A percentile compares a stretch with the other conserved stretches of the same genome.
Evolutionary conservation across 129 eudicot genomes (phyloP).

Genomic region (Rutidosis leptorrhynchoides): DNA sequence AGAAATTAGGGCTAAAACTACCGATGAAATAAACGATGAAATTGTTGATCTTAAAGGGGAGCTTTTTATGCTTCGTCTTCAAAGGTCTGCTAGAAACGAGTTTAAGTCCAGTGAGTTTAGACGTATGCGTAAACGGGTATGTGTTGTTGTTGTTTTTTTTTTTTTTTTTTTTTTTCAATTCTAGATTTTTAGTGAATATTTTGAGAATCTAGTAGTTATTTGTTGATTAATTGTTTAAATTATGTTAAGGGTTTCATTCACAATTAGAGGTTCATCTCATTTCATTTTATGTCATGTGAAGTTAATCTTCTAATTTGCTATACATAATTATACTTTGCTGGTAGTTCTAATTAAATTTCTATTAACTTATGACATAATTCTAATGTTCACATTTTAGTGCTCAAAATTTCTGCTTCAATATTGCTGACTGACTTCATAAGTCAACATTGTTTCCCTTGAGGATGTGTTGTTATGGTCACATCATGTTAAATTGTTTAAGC

Average conservation of each 20-base stretch:
- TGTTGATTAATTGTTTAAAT: constrained; percentile 2
- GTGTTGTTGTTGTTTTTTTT: neutral
- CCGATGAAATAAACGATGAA: constrained; percentile 70
- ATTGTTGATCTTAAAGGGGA: constrained; percentile 88
- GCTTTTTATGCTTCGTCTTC: constrained; percentile 85
- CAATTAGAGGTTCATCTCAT: constrained; percentile 14
- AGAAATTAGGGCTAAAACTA: constrained; percentile 61
- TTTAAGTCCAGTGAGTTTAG: constrained; percentile 89
- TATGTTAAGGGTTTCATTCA: constrained; percentile 15
- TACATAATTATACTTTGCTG: no score
- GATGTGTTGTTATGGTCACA: neutral
- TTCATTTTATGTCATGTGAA: no score
- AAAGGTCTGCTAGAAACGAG: constrained; percentile 75
- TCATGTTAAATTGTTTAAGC: neutral
- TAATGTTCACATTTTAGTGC: neutral
- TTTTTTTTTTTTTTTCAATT: neutral
- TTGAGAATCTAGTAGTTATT: neutral
- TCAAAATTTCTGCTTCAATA: neutral
- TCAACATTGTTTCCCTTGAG: neutral
- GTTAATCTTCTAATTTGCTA: neutral
- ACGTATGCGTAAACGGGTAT: constrained; percentile 96
- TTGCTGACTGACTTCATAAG: neutral
- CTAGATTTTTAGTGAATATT: neutral
- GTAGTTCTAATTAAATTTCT: no score
- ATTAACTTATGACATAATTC: no score